phyloP scores from a whole-genome alignment of 1,284 basidiomycete species.

The Irpex rosettiformis region DNA sequence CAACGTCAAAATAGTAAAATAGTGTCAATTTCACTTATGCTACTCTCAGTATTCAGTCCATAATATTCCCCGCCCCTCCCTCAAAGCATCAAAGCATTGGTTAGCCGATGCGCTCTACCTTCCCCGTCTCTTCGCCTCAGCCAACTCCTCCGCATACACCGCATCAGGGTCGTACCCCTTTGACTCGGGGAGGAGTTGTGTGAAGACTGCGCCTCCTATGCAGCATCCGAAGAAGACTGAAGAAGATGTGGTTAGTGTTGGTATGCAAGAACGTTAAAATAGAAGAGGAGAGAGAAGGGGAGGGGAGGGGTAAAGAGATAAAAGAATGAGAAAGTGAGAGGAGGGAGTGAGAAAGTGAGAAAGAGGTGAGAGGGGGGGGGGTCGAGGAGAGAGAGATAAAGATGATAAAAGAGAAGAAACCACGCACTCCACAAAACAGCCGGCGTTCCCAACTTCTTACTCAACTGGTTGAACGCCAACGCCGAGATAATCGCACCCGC shows the following conservation, averaged over 20 bases:
- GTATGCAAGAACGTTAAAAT: conserved; percentile 17
- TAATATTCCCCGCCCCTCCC: no score
- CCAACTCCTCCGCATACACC: conserved; percentile 48
- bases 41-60: no score
- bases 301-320: not conserved
- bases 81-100: no score
- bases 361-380: no score
- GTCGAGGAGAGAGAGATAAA: conserved; percentile 4
- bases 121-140: no score
- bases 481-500: conserved; percentile 79
- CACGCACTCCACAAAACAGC: conserved; percentile 60
- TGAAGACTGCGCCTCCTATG: conserved; percentile 55
- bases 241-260: conserved; percentile 9
- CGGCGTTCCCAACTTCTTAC: conserved; percentile 59
- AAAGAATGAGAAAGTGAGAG: not conserved
- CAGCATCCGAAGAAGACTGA: conserved; percentile 61
- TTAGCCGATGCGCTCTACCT: no score
- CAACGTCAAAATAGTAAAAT: no score
- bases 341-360: no score
- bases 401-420: conserved; percentile 36
- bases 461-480: conserved; percentile 73
- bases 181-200: conserved; percentile 79
- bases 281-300: no score
- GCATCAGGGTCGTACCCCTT: conserved; percentile 71
- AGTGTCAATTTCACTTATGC: no score